Percentiles rank a stretch among this genome's conserved stretches.
phyloP scores from a whole-genome alignment of 2,329 filamentous ascomycete genomes.

The Incumbomyces delicatus region DNA sequence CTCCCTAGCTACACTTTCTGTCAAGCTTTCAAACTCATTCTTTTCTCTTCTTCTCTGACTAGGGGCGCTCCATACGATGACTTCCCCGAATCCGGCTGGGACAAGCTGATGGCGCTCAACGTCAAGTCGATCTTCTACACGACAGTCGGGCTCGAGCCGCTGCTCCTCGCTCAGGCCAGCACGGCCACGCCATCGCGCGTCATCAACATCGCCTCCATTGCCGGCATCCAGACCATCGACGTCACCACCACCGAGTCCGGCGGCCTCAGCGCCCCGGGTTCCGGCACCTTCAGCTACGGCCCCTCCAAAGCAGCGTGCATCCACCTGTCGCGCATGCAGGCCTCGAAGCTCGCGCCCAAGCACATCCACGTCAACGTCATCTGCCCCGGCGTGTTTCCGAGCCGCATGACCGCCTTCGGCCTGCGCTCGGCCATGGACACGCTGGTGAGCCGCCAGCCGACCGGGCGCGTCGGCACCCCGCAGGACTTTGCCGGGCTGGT shows the following conservation, averaged over 20 bases:
- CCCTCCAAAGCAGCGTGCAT: slow-evolving; percentile 45
- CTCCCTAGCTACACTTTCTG: background rate
- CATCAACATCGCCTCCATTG: slow-evolving; percentile 46
- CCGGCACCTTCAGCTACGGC: slow-evolving; percentile 45
- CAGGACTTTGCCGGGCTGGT: slow-evolving; percentile 39
- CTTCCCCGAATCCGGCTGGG: slow-evolving; percentile 49
- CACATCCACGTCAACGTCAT: slow-evolving; percentile 44
- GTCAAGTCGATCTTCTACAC: slow-evolving; percentile 44
- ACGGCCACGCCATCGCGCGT: slow-evolving; percentile 37
- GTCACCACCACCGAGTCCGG: slow-evolving; percentile 38
- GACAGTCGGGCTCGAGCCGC: slow-evolving; percentile 36
- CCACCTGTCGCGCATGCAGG: slow-evolving; percentile 43
- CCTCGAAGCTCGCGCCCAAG: slow-evolving; percentile 41
- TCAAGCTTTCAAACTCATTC: no score
- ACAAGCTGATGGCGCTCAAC: slow-evolving; percentile 46
- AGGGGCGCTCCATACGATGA: slow-evolving; percentile 46
- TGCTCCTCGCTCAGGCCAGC: slow-evolving; percentile 38
- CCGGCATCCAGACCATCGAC: slow-evolving; percentile 34
- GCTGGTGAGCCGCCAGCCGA: slow-evolving; percentile 38
- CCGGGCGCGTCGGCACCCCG: slow-evolving; percentile 38
- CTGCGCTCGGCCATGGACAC: slow-evolving; percentile 41
- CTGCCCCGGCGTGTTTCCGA: slow-evolving; percentile 40
- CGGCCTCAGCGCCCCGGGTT: slow-evolving; percentile 42
- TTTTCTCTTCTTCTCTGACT: background rate
- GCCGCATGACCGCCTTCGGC: slow-evolving; percentile 46